These are phyloP conservation scores for Eurotiales sp. DNA, from an alignment of 2,329 filamentous ascomycete species.

Conservation along the genomic window DNA sequence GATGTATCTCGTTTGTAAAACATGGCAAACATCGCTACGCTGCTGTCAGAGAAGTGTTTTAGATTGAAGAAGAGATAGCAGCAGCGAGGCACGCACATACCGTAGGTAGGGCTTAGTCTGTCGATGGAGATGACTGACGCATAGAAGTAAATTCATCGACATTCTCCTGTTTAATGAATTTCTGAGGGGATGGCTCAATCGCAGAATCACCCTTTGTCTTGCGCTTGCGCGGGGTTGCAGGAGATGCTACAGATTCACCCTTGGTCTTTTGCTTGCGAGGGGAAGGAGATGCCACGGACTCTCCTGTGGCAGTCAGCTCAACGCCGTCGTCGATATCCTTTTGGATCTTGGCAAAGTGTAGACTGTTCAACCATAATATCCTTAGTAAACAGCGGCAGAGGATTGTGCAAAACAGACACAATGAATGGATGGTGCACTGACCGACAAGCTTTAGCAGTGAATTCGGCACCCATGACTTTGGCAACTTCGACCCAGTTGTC, in stretches of 20 bases:
- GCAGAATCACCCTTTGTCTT: background rate
- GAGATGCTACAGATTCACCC: background rate
- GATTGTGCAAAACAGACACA: too few relatives aligned
- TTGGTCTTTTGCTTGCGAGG: background rate
- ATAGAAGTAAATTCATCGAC: background rate
- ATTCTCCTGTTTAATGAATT: background rate
- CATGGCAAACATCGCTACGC: too few relatives aligned
- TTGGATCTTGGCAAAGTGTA: background rate
- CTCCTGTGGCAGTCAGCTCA: background rate
- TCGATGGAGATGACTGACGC: background rate
- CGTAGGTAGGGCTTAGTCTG: background rate
- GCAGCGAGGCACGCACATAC: background rate
- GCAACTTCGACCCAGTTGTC: background rate
- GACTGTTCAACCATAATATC: background rate
- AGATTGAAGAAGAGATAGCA: background rate
- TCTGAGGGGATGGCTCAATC: background rate
- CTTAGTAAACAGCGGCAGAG: background rate
- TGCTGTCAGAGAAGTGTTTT: too few relatives aligned
- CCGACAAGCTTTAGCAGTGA: slow-evolving; percentile 2
- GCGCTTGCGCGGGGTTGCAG: background rate
- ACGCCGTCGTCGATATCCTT: background rate
- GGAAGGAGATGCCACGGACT: background rate
- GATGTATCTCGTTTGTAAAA: too few relatives aligned
- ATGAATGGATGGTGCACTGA: background rate
- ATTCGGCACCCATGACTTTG: background rate